Evolutionary conservation across 2,329 filamentous ascomycete species (phyloP), one percentile per base, ranked within the genome.

Genomic region (Emmonsiellopsis sp.): DNA sequence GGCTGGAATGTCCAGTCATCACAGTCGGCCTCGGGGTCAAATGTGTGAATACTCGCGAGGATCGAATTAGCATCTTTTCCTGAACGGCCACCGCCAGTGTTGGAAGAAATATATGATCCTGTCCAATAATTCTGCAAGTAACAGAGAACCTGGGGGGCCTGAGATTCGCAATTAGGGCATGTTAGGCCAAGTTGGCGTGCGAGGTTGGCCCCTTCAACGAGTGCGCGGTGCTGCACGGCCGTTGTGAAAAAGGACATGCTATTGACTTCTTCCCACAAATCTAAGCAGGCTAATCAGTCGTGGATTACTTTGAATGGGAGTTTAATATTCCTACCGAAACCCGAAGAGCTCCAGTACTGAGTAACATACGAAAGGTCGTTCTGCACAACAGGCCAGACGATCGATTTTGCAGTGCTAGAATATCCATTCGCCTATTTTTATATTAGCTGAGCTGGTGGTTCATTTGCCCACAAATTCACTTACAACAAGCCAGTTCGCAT

Each of bases 171-270:
- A 52, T 76, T 75, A 11, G 71, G 65, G 64, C 83, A 86, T 6
- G 76, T 74, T 52, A 80, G 74, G n/a, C 83, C 83, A 8, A 93
- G 75, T 31, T 75, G 71, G 8, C 71, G 68, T 5, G 88, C 87
- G 7, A 92, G 74, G 5, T 77, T 74, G 52, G 73, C 78, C 3
- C 88, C 88, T 70, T 71, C 61, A 3, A 76, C 68, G 58, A 77
- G 63, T 62, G 82, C 77, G 60, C 87, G 81, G 64, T 91, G 82
- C 55, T 87, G 82, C 37, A 79, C 77, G 5, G 81, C 79, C 31
- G 83, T 73, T 2, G 87, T 91, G 71, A 91, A 93, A 74, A 90
- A 92, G 1, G 86, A 89, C 36, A 80, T 83, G 47, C 86, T 85
- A 31, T 76, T 73, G 17, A 90, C 80, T 68, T 92, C 87, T 66